Conservation (phyloP, 2,329 filamentous ascomycete species). For the Amauroascus verrucosus region DNA sequence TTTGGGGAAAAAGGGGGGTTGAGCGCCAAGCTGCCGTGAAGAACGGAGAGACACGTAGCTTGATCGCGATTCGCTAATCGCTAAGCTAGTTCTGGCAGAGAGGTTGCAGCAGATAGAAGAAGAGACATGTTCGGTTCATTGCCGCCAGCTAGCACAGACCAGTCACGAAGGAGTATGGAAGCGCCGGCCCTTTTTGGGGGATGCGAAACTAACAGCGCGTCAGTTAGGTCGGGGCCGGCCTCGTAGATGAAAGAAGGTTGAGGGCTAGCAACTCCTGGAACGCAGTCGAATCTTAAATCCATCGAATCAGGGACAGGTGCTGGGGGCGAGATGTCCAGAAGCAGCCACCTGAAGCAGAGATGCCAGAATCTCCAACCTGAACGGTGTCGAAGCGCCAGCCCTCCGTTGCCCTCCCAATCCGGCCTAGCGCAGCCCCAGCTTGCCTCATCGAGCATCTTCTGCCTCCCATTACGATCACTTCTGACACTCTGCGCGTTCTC, state of each 20-base stretch:
- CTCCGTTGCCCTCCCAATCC: neutral
- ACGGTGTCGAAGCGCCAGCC: neutral
- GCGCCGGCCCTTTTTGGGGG: constrained; percentile 5
- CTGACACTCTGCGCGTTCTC: neutral
- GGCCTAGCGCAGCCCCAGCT: neutral
- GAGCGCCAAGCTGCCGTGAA: constrained; percentile 1
- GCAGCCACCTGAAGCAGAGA: neutral
- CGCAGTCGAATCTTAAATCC: neutral
- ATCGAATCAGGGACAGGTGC: neutral
- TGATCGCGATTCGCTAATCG: neutral
- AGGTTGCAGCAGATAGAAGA: neutral
- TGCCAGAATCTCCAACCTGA: neutral
- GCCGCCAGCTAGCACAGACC: constrained; percentile 5
- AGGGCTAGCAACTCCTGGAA: neutral
- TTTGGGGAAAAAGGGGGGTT: neutral
- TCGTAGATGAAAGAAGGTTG: neutral
- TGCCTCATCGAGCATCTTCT: neutral
- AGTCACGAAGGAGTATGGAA: constrained; percentile 1
- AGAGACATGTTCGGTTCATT: neutral
- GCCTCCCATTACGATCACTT: constrained; percentile 1
- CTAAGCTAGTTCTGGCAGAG: neutral
- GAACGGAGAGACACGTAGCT: neutral
- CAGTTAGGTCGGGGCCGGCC: neutral
- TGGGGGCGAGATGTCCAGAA: neutral
- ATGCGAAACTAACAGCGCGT: constrained; percentile 11